Conservation (phyloP, 768 basidiomycete species). For the Kwoniella pini region DNA sequence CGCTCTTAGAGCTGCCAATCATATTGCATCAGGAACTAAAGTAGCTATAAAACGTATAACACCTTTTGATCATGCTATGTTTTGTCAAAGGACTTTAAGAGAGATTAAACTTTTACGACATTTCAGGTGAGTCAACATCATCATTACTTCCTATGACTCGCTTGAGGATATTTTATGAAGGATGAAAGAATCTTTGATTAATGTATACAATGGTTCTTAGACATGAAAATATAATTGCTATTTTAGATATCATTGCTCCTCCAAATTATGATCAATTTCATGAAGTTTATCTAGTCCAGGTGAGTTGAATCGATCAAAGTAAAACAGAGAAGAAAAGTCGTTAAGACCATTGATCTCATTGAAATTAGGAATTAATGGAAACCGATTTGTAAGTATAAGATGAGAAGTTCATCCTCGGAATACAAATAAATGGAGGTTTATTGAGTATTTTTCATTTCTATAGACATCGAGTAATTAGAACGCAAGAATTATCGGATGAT, state of each 20-base stretch:
- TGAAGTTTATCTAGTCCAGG: conserved; percentile 66
- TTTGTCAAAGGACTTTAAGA: conserved; percentile 62
- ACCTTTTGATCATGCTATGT: conserved; percentile 75
- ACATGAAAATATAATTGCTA: conserved; percentile 88
- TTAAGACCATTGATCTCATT: neutral
- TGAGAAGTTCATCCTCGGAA: too few species aligned
- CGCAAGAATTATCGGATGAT: conserved; percentile 90
- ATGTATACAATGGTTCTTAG: conserved; percentile 41
- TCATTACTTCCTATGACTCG: too few species aligned
- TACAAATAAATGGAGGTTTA: neutral
- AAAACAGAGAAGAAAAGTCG: too few species aligned
- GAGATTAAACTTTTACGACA: conserved; percentile 92
- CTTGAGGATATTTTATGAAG: too few species aligned
- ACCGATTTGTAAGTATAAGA: conserved; percentile 66
- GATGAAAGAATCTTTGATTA: neutral
- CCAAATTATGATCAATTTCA: conserved; percentile 72
- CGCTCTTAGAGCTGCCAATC: conserved; percentile 73
- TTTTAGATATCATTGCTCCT: conserved; percentile 89
- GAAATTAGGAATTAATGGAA: conserved; percentile 66
- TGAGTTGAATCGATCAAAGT: conserved; percentile 13
- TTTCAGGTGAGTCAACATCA: conserved; percentile 52
- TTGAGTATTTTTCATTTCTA: neutral
- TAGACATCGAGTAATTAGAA: conserved; percentile 85
- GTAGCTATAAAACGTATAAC: conserved; percentile 96
- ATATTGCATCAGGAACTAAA: conserved; percentile 72